Evolutionary conservation across 2,329 filamentous ascomycete species (phyloP).

Genomic region (Talaromyces sp.): DNA sequence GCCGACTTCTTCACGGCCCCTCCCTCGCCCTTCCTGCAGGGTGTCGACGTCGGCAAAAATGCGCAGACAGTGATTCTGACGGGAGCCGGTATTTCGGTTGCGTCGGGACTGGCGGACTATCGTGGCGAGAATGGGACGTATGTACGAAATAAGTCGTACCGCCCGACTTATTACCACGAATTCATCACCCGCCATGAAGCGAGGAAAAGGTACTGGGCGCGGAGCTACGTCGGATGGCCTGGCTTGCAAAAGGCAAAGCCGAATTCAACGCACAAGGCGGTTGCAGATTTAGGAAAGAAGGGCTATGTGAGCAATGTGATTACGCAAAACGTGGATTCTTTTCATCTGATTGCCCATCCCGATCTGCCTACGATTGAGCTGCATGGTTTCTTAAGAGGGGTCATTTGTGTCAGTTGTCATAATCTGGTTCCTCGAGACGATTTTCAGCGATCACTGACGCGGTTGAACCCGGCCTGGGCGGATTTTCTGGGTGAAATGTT

Average conservation of each 20-base stretch:
- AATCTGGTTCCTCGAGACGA: conserved; percentile 65
- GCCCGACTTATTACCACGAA: conserved; percentile 90
- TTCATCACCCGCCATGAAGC: conserved; percentile 78
- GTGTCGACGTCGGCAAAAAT: conserved; percentile 42
- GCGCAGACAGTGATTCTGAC: conserved; percentile 64
- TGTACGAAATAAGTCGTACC: conserved; percentile 81
- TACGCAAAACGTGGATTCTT: conserved; percentile 96
- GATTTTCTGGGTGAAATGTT: conserved; percentile 70
- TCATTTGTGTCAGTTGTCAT: conserved; percentile 76
- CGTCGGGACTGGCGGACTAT: conserved; percentile 90
- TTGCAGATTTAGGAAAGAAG: conserved; percentile 66
- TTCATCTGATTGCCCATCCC: conserved; percentile 77
- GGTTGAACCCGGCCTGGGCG: conserved; percentile 83
- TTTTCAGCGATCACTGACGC: conserved; percentile 73
- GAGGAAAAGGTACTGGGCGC: conserved; percentile 90
- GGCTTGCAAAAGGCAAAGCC: conserved; percentile 73
- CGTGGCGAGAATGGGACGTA: conserved; percentile 87
- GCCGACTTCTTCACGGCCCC: conserved; percentile 68
- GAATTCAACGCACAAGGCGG: conserved; percentile 74
- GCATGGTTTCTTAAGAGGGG: conserved; percentile 81
- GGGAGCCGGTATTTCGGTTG: conserved; percentile 89
- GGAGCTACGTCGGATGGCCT: conserved; percentile 91
- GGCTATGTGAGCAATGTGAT: conserved; percentile 74
- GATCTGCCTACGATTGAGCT: conserved; percentile 73
- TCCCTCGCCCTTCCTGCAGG: conserved; percentile 48